Evolutionary conservation across 345 rosid genomes (phyloP).

Genomic region (Bruguiera gymnorhiza): DNA sequence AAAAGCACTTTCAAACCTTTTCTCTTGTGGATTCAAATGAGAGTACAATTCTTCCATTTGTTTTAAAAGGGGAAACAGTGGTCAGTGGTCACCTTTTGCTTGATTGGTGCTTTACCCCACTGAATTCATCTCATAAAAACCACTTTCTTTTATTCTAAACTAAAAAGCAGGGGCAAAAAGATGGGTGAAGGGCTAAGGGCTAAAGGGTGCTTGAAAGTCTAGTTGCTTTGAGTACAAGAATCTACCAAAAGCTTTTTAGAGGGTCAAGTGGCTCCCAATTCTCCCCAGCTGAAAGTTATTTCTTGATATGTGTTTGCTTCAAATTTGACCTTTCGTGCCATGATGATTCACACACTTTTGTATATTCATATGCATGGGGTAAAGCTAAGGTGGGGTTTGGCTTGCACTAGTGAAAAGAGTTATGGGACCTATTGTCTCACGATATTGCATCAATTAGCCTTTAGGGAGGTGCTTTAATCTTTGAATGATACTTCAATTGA

Average conservation of each 20-base stretch:
- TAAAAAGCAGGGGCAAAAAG: constrained; percentile 10
- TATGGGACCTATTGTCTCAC: constrained; percentile 51
- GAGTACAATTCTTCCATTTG: constrained; percentile 27
- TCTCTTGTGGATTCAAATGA: not conserved
- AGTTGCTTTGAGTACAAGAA: constrained; percentile 72
- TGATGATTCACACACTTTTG: constrained; percentile 25
- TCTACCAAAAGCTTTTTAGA: constrained; percentile 46
- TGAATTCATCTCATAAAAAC: constrained; percentile 30
- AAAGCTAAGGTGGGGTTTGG: constrained; percentile 47
- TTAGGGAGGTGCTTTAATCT: constrained; percentile 9
- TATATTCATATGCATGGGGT: constrained; percentile 7
- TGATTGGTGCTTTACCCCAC: constrained; percentile 36
- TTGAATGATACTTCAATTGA: constrained; percentile 27
- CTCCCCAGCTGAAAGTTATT: constrained; percentile 42
- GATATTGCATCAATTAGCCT: constrained; percentile 49
- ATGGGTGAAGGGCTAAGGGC: not conserved
- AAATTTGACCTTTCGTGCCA: constrained; percentile 57
- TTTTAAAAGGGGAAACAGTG: constrained; percentile 22
- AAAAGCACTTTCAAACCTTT: constrained; percentile 3
- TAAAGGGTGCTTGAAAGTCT: constrained; percentile 32
- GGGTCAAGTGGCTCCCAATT: constrained; percentile 28
- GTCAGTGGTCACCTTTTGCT: constrained; percentile 38
- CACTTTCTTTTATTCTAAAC: constrained; percentile 39
- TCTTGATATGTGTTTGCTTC: constrained; percentile 53
- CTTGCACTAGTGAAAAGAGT: constrained; percentile 64